phyloP scores from a whole-genome alignment of 345 rosid genomes.

The Trapa incisa region DNA sequence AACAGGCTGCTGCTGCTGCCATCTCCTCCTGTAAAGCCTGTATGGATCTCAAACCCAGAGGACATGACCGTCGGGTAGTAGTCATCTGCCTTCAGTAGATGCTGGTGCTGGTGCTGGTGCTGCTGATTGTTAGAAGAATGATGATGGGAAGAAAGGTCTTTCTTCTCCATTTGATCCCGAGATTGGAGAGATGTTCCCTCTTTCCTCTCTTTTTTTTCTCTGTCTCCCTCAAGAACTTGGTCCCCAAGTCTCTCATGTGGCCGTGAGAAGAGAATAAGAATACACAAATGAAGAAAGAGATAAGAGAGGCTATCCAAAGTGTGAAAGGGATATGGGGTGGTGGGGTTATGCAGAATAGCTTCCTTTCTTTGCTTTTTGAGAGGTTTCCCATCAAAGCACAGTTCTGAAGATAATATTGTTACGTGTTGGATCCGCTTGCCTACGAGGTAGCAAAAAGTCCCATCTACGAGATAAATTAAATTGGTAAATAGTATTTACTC shows the following conservation, averaged over 20 bases:
- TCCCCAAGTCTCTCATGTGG: slow-evolving; percentile 2
- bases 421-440: no score
- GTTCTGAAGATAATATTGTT: no score
- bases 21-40: neutral
- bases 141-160: neutral
- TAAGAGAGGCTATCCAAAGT: neutral
- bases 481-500: no score
- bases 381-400: neutral
- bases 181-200: neutral
- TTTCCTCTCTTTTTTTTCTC: neutral
- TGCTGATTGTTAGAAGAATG: neutral
- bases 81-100: neutral
- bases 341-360: neutral
- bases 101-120: neutral
- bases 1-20: neutral
- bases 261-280: neutral
- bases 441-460: no score
- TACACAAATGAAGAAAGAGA: neutral
- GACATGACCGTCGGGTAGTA: neutral
- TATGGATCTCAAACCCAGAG: neutral
- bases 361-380: neutral
- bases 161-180: neutral
- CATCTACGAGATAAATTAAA: no score
- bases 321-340: neutral
- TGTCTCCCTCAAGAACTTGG: slow-evolving; percentile 3